Evolutionary conservation across 1,139 yeast species (phyloP).

Genomic region (Geotrichum cucujoidarum): DNA sequence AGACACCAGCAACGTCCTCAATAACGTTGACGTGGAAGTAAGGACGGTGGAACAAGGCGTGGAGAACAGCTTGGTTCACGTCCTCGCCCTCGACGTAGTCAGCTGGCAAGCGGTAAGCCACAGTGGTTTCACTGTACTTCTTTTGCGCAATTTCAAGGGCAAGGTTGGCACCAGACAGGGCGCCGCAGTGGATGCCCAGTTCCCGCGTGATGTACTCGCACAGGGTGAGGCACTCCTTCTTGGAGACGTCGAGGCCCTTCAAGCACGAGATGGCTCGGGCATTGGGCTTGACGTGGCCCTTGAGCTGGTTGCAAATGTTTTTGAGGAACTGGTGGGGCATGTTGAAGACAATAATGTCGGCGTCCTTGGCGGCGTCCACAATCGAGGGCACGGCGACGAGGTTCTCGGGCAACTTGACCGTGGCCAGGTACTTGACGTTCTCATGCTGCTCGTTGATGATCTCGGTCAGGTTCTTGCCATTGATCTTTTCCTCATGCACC

Average conservation of each 20-base stretch:
- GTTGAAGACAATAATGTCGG: slow-evolving; percentile 83
- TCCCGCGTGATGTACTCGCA: slow-evolving; percentile 69
- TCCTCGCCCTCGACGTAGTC: slow-evolving; percentile 65
- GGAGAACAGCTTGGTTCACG: slow-evolving; percentile 61
- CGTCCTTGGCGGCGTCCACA: slow-evolving; percentile 62
- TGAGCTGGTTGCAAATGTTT: slow-evolving; percentile 64
- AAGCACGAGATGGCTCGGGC: slow-evolving; percentile 88
- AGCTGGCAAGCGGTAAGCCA: slow-evolving; percentile 70
- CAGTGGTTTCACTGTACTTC: slow-evolving; percentile 93
- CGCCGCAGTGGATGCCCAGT: slow-evolving; percentile 87
- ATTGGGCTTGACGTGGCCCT: slow-evolving; percentile 62
- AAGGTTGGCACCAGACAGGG: slow-evolving; percentile 87
- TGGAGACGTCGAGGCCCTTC: slow-evolving; percentile 82
- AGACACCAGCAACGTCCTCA: slow-evolving; percentile 88
- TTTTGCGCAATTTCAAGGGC: slow-evolving; percentile 93
- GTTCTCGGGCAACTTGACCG: slow-evolving; percentile 71
- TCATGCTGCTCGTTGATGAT: slow-evolving; percentile 83
- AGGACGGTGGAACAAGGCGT: slow-evolving; percentile 84
- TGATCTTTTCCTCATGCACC: slow-evolving; percentile 75
- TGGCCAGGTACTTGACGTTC: slow-evolving; percentile 82
- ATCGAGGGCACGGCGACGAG: slow-evolving; percentile 81
- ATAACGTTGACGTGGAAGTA: slow-evolving; percentile 91
- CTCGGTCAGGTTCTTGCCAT: slow-evolving; percentile 69
- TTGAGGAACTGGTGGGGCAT: slow-evolving; percentile 77
- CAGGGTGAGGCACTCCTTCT: slow-evolving; percentile 73